Percentiles rank a stretch among this genome's conserved stretches.
These are phyloP conservation scores for Nepenthes mirabilis DNA, from an alignment of 148 eudicot species.

Conservation along the genomic window DNA sequence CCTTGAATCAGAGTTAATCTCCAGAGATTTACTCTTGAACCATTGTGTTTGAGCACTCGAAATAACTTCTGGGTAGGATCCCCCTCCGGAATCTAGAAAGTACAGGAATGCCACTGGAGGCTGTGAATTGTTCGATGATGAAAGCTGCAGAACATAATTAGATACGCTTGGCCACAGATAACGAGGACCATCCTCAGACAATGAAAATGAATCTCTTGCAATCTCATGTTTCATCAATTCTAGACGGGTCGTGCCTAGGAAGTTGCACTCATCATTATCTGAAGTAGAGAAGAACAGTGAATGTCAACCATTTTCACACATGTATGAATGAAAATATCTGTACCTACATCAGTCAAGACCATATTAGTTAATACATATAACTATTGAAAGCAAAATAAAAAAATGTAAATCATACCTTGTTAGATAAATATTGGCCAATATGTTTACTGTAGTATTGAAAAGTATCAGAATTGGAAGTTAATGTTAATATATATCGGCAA, in stretches of 20 bases:
- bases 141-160: conserved; percentile 51
- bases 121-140: conserved; percentile 30
- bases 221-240: conserved; percentile 58
- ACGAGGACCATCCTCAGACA: conserved; percentile 44
- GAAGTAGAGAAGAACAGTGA: not conserved
- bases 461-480: no score
- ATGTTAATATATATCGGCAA: no score
- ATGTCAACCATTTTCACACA: not conserved
- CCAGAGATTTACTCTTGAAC: conserved; percentile 47
- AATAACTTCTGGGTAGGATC: conserved; percentile 84
- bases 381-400: not conserved
- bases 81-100: conserved; percentile 94
- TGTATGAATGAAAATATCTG: no score
- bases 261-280: conserved; percentile 46
- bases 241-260: conserved; percentile 54
- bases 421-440: no score
- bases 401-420: not conserved
- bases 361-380: not conserved
- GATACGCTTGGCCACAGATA: conserved; percentile 86
- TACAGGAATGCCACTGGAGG: conserved; percentile 51
- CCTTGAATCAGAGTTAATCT: conserved; percentile 71
- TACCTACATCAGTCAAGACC: not conserved
- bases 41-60: conserved; percentile 67
- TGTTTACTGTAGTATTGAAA: no score
- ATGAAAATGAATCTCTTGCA: conserved; percentile 26